Evolutionary conservation across 345 rosid genomes (phyloP).

Genomic region (Populus pruinosa): DNA sequence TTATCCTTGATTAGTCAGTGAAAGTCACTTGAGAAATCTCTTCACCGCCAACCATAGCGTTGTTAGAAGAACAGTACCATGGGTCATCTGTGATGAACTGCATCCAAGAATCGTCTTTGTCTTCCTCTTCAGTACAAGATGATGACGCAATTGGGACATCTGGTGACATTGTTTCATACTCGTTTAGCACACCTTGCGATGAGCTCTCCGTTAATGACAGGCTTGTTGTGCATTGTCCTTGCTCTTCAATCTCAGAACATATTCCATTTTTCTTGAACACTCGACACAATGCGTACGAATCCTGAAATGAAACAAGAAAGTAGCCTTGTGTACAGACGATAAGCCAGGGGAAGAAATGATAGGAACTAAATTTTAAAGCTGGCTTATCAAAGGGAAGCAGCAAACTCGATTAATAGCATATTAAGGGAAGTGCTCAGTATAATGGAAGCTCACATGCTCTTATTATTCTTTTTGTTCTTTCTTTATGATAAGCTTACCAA

Average conservation of each 20-base stretch:
- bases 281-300: constrained; percentile 84
- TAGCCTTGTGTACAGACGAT: background rate
- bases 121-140: constrained; percentile 57
- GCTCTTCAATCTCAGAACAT: constrained; percentile 66
- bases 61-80: constrained; percentile 55
- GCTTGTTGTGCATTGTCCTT: constrained; percentile 41
- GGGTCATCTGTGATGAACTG: constrained; percentile 92
- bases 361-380: background rate
- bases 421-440: too few relatives aligned
- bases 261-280: constrained; percentile 92
- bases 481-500: too few relatives aligned
- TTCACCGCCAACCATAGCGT: constrained; percentile 5
- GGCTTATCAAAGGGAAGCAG: background rate
- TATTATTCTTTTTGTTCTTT: too few relatives aligned
- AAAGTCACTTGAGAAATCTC: constrained; percentile 10
- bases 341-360: background rate
- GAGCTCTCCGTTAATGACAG: constrained; percentile 44
- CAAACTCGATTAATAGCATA: background rate
- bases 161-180: constrained; percentile 69
- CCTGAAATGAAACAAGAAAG: constrained; percentile 36
- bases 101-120: constrained; percentile 97
- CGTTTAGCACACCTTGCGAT: constrained; percentile 23
- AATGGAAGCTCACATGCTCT: too few relatives aligned
- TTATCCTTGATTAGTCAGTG: constrained; percentile 1
- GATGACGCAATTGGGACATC: constrained; percentile 55